These are phyloP conservation scores for Rhizoclosmatium sp. DNA, from an alignment of 192 early-diverging fungal species.

Conservation along the genomic window DNA sequence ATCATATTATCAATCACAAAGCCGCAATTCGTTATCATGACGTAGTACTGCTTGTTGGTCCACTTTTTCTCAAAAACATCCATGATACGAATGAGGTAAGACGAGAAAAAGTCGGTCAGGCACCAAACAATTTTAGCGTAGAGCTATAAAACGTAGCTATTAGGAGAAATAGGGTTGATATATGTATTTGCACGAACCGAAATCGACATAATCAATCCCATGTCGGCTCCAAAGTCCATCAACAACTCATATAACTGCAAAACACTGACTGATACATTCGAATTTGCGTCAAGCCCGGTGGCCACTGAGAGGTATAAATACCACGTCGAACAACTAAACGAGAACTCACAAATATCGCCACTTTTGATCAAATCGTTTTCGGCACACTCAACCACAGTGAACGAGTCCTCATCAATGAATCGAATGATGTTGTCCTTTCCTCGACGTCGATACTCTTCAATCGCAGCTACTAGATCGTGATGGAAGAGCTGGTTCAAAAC, in stretches of 20 bases:
- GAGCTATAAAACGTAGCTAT: slow-evolving; percentile 49
- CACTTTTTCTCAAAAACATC: slow-evolving; percentile 54
- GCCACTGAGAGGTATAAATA: neutral
- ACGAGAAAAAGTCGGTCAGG: slow-evolving; percentile 69
- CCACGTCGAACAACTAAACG: neutral
- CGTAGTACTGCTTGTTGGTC: slow-evolving; percentile 51
- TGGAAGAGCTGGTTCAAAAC: slow-evolving; percentile 83
- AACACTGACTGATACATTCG: slow-evolving; percentile 66
- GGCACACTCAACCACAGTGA: slow-evolving; percentile 43
- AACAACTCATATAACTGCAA: slow-evolving; percentile 73
- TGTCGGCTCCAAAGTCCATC: slow-evolving; percentile 76
- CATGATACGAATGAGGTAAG: slow-evolving; percentile 68
- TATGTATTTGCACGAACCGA: slow-evolving; percentile 51
- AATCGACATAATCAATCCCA: slow-evolving; percentile 73
- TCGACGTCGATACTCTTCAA: slow-evolving; percentile 72
- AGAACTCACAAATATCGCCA: slow-evolving; percentile 7
- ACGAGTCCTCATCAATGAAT: slow-evolving; percentile 72
- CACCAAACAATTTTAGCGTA: slow-evolving; percentile 75
- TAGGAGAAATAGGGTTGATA: neutral
- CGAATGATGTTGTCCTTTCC: slow-evolving; percentile 70
- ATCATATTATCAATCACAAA: slow-evolving; percentile 69
- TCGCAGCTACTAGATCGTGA: slow-evolving; percentile 74
- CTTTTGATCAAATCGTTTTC: neutral
- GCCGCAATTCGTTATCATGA: slow-evolving; percentile 54
- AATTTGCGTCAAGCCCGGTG: neutral